These are phyloP conservation scores for Schwanniomyces yamadae DNA, from an alignment of 805 yeast genomes.

Conservation along the genomic window DNA sequence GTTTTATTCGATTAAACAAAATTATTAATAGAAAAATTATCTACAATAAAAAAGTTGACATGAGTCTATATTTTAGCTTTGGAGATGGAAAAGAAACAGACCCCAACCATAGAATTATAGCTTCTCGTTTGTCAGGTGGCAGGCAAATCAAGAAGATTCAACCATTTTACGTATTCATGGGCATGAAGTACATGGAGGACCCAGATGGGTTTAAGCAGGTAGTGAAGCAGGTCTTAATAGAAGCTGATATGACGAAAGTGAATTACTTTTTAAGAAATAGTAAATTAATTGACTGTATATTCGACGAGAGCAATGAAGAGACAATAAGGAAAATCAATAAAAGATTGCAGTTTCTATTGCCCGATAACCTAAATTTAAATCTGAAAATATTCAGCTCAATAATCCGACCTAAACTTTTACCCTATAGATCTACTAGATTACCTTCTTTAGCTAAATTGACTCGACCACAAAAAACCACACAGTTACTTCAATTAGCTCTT, in stretches of 20 bases:
- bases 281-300: not conserved
- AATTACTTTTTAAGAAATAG: not conserved
- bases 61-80: constrained; percentile 1
- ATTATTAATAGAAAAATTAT: constrained; percentile 1
- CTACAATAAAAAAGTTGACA: not conserved
- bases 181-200: constrained; percentile 9
- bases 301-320: not conserved
- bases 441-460: constrained; percentile 5
- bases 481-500: constrained; percentile 4
- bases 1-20: not conserved
- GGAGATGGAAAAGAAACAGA: not conserved
- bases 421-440: constrained; percentile 4
- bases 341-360: constrained; percentile 1
- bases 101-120: constrained; percentile 3
- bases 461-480: not conserved
- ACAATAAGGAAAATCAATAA: constrained; percentile 1
- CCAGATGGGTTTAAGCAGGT: not conserved
- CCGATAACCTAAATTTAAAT: constrained; percentile 5
- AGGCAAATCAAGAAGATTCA: constrained; percentile 3
- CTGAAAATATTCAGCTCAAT: constrained; percentile 3
- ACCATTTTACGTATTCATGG: constrained; percentile 9
- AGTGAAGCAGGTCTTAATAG: constrained; percentile 1
- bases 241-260: not conserved
- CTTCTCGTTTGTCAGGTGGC: constrained; percentile 1
- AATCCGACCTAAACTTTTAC: constrained; percentile 6